phyloP scores from a whole-genome alignment of 495 filamentous ascomycete genomes.

The Hyaloscypha variabilis region DNA sequence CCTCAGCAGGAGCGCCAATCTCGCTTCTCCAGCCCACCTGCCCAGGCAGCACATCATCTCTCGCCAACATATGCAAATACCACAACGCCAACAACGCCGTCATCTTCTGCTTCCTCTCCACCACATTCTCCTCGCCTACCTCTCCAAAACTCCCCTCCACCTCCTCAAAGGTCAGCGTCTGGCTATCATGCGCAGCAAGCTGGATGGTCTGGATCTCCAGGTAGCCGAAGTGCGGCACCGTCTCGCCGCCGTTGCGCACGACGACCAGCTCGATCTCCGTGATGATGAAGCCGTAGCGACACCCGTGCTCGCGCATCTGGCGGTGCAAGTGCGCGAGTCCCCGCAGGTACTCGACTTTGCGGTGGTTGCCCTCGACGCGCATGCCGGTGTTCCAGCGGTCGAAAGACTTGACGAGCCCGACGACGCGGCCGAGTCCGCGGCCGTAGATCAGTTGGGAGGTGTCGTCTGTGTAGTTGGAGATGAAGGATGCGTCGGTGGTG shows the following conservation, averaged over 20 bases:
- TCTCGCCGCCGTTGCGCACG: slow-evolving; percentile 76
- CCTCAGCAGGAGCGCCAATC: slow-evolving; percentile 78
- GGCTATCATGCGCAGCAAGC: slow-evolving; percentile 40
- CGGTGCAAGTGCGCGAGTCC: slow-evolving; percentile 83
- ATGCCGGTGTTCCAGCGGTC: slow-evolving; percentile 93
- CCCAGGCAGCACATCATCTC: slow-evolving; percentile 66
- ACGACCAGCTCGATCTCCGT: slow-evolving; percentile 93
- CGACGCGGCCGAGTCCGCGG: slow-evolving; percentile 56
- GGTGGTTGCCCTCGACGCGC: slow-evolving; percentile 78
- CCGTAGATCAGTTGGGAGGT: slow-evolving; percentile 34
- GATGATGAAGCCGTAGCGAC: slow-evolving; percentile 91
- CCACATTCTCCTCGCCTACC: slow-evolving; percentile 36
- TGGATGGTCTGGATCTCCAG: slow-evolving; percentile 72
- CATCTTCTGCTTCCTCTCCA: slow-evolving; percentile 55
- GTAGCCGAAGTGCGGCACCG: slow-evolving; percentile 79
- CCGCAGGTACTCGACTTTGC: slow-evolving; percentile 82
- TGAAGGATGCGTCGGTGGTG: slow-evolving; percentile 28
- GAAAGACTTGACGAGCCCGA: slow-evolving; percentile 86
- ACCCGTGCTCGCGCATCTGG: slow-evolving; percentile 89
- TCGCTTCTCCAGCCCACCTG: slow-evolving; percentile 73
- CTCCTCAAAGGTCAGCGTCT: slow-evolving; percentile 25
- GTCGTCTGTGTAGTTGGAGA: slow-evolving; percentile 37
- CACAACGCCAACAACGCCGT: slow-evolving; percentile 84
- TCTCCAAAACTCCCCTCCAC: slow-evolving; percentile 30
- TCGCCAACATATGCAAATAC: slow-evolving; percentile 84